Evolutionary conservation across 1,284 basidiomycete species (phyloP).

Genomic region (Caloboletus inedulis): DNA sequence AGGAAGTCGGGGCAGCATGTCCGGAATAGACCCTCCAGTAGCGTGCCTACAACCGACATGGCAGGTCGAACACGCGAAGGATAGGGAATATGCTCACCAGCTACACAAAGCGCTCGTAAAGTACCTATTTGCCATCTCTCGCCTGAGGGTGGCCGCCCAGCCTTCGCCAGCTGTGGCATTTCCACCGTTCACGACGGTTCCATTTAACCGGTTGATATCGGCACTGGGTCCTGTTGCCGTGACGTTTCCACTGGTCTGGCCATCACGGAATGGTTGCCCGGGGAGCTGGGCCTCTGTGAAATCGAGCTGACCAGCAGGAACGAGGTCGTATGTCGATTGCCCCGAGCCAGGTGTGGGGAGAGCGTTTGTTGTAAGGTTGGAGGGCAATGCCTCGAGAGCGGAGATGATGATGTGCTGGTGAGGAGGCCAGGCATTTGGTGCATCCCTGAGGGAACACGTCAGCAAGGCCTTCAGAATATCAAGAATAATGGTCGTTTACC

Average conservation of each 20-base stretch:
- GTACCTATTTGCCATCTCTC: conserved; percentile 81
- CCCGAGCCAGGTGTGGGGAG: conserved; percentile 48
- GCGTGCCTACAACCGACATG: conserved; percentile 44
- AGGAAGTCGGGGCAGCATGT: conserved; percentile 66
- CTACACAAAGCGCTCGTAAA: conserved; percentile 81
- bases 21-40: conserved; percentile 78
- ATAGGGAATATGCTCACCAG: conserved; percentile 54
- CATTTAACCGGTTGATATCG: conserved; percentile 57
- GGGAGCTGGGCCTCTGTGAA: conserved; percentile 65
- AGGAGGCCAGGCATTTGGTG: conserved; percentile 81
- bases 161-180: conserved; percentile 60
- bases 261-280: conserved; percentile 52
- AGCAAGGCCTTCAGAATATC: not conserved
- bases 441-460: conserved; percentile 48
- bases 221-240: conserved; percentile 49
- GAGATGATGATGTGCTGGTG: conserved; percentile 80
- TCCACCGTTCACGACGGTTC: conserved; percentile 74
- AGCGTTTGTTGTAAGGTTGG: conserved; percentile 56
- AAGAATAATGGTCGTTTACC: conserved; percentile 42
- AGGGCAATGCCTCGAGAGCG: conserved; percentile 71
- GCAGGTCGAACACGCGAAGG: conserved; percentile 28
- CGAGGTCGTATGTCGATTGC: conserved; percentile 60
- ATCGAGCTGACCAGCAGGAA: conserved; percentile 75
- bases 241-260: conserved; percentile 45
- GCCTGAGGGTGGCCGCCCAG: conserved; percentile 62